A percentile compares a stretch with the other conserved stretches of the same genome.
Conservation (phyloP, 495 filamentous ascomycete genomes). For the Chlorociboria aeruginascens region DNA sequence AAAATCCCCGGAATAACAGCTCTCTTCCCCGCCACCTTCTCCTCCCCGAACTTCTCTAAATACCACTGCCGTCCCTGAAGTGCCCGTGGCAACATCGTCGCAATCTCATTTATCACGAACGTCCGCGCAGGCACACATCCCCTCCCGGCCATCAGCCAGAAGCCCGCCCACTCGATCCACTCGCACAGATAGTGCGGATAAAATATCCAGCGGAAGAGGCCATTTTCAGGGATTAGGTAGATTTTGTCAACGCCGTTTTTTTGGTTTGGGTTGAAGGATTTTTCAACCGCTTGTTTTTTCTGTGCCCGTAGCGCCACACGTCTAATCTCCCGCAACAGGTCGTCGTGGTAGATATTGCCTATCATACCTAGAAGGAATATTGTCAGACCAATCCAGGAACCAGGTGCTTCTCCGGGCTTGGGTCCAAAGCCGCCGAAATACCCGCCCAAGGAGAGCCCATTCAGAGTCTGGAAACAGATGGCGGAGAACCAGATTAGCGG, state of each 20-base stretch:
- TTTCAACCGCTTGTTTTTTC: conserved; percentile 24
- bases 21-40: conserved; percentile 60
- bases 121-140: conserved; percentile 58
- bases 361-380: conserved; percentile 58
- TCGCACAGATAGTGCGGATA: conserved; percentile 91
- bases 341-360: conserved; percentile 76
- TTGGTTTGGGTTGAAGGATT: conserved; percentile 24
- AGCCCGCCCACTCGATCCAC: conserved; percentile 94
- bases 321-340: conserved; percentile 66
- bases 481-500: conserved; percentile 46
- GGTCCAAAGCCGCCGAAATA: conserved; percentile 75
- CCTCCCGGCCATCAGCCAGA: conserved; percentile 53
- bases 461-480: conserved; percentile 62
- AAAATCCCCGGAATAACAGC: conserved; percentile 74
- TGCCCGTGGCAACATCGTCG: conserved; percentile 84
- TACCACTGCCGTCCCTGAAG: conserved; percentile 82
- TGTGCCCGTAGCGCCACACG: conserved; percentile 41
- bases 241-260: conserved; percentile 56
- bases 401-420: conserved; percentile 28
- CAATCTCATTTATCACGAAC: conserved; percentile 78
- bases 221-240: conserved; percentile 76
- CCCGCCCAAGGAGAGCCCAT: conserved; percentile 61
- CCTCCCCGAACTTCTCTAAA: conserved; percentile 69
- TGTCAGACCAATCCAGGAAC: conserved; percentile 26
- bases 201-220: conserved; percentile 70